phyloP scores from a whole-genome alignment of 192 early-diverging fungal species.

The Rhizophagus clarus region DNA sequence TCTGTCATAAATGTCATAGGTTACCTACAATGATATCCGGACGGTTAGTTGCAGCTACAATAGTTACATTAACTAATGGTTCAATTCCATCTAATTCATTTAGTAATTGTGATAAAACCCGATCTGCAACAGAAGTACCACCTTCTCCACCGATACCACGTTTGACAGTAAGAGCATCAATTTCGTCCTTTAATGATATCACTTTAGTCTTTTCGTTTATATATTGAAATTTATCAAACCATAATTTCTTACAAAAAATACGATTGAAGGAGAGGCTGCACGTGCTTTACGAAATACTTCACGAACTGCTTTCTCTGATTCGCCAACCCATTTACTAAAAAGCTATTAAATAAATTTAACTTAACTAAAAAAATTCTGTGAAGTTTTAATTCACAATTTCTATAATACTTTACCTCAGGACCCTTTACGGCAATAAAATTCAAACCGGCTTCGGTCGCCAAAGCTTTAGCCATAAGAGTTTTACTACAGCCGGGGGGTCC shows the following conservation, averaged over 20 bases:
- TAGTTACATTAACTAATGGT: conserved; percentile 91
- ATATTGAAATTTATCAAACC: neutral
- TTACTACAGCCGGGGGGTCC: conserved; percentile 99
- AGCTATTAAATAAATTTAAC: conserved; percentile 51
- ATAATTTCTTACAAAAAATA: conserved; percentile 85
- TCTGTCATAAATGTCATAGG: too few species aligned
- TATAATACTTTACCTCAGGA: conserved; percentile 73
- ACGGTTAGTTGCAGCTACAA: conserved; percentile 97
- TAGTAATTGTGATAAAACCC: conserved; percentile 93
- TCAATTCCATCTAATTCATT: conserved; percentile 97
- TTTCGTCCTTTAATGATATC: conserved; percentile 75
- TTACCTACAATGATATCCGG: conserved; percentile 85
- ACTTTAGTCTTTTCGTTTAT: too few species aligned
- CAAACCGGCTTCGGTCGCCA: conserved; percentile 93
- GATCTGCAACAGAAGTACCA: conserved; percentile 83
- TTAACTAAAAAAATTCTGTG: neutral
- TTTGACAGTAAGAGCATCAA: conserved; percentile 91
- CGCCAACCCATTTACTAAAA: conserved; percentile 99
- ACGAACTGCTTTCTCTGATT: conserved; percentile 94
- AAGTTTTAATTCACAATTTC: neutral
- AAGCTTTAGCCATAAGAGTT: conserved; percentile 95
- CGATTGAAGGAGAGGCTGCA: conserved; percentile 90
- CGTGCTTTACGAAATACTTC: conserved; percentile 95
- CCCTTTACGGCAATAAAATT: conserved; percentile 99
- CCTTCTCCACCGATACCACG: conserved; percentile 66